Conservation (phyloP, 2,329 filamentous ascomycete species). For the Didymella segeticola region DNA sequence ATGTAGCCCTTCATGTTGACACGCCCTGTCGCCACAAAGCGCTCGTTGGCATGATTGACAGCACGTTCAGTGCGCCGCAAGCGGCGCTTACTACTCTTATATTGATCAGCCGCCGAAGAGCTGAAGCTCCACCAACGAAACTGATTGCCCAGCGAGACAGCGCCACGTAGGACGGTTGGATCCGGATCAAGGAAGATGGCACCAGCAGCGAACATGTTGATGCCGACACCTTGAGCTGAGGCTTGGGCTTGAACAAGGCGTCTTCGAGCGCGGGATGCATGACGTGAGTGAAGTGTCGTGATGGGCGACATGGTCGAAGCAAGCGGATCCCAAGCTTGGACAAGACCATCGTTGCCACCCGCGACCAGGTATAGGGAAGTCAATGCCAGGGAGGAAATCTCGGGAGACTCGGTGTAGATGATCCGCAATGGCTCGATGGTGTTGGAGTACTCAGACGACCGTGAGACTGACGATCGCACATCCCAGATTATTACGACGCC, state of each 20-base stretch:
- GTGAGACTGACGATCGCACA: slow-evolving; percentile 69
- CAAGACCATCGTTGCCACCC: slow-evolving; percentile 91
- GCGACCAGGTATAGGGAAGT: slow-evolving; percentile 89
- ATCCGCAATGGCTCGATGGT: slow-evolving; percentile 74
- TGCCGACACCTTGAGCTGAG: slow-evolving; percentile 71
- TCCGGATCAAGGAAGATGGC: slow-evolving; percentile 89
- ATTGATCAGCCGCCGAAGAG: slow-evolving; percentile 75
- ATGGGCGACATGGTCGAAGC: slow-evolving; percentile 80
- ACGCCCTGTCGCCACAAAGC: slow-evolving; percentile 67
- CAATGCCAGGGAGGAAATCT: slow-evolving; percentile 81
- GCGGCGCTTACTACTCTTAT: slow-evolving; percentile 79
- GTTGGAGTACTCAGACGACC: slow-evolving; percentile 62
- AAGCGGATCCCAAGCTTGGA: slow-evolving; percentile 96
- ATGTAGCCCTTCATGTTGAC: slow-evolving; percentile 82
- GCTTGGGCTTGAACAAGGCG: slow-evolving; percentile 71
- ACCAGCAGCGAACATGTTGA: slow-evolving; percentile 80
- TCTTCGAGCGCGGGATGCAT: slow-evolving; percentile 81
- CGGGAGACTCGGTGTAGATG: slow-evolving; percentile 88
- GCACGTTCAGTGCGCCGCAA: slow-evolving; percentile 72
- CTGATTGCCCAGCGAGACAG: slow-evolving; percentile 85
- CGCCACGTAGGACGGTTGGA: slow-evolving; percentile 80
- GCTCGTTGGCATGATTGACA: slow-evolving; percentile 64
- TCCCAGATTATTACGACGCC: slow-evolving; percentile 88
- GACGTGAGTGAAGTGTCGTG: slow-evolving; percentile 84
- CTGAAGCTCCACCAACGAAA: slow-evolving; percentile 94